Conservation (phyloP, 768 basidiomycete species). For the Rossbeevera mucosa region DNA sequence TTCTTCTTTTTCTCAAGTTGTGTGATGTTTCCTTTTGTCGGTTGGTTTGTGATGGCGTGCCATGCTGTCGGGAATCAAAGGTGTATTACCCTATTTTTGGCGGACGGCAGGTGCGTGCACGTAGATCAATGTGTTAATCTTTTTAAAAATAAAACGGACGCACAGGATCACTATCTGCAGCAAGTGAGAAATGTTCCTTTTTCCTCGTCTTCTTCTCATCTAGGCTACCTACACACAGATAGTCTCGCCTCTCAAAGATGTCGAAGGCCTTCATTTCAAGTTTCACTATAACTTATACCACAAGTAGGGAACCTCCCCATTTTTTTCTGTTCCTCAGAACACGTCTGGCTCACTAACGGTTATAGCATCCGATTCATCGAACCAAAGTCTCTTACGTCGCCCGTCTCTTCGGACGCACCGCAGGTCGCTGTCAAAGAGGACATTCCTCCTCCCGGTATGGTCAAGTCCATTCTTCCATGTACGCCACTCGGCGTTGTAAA, state of each 20-base stretch:
- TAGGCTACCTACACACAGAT: constrained; percentile 52
- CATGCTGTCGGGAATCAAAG: constrained; percentile 33
- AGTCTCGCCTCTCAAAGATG: constrained; percentile 94
- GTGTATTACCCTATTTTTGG: constrained; percentile 98
- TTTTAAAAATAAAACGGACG: background rate
- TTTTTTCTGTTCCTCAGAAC: background rate
- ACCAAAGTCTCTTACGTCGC: constrained; percentile 61
- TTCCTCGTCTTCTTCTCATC: background rate
- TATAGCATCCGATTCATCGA: constrained; percentile 89
- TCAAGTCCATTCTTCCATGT: constrained; percentile 96
- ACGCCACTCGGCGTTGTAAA: constrained; percentile 97
- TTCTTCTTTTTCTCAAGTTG: background rate
- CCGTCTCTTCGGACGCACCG: constrained; percentile 33
- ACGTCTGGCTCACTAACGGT: background rate
- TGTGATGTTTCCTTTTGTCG: background rate
- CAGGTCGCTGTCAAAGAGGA: constrained; percentile 43
- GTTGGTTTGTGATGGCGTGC: background rate
- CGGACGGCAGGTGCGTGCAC: constrained; percentile 64
- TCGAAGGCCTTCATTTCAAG: constrained; percentile 95
- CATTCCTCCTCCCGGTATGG: constrained; percentile 72
- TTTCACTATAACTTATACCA: constrained; percentile 94
- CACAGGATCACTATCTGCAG: constrained; percentile 92
- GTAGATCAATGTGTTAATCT: background rate
- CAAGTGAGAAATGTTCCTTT: constrained; percentile 47
- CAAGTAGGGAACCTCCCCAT: constrained; percentile 60